Percentiles rank a stretch among this genome's conserved stretches.
Evolutionary conservation across 371 early-diverging fungal species (phyloP).

Genomic region (Mortierella sp.): DNA sequence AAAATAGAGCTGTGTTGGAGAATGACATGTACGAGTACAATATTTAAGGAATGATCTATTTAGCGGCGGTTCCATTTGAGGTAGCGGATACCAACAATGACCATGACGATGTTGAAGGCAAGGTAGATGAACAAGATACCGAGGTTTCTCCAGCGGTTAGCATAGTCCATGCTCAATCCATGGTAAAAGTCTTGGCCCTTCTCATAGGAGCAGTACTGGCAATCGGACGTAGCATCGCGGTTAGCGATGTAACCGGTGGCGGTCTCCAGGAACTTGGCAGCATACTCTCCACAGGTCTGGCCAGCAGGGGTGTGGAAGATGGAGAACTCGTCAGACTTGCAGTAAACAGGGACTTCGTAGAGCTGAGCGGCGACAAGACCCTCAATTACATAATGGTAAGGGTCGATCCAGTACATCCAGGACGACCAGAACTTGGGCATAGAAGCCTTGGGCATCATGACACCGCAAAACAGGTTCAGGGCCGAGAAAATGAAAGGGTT

Average conservation of each 20-base stretch:
- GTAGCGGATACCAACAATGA: constrained; percentile 61
- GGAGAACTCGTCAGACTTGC: constrained; percentile 65
- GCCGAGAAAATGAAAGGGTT: constrained; percentile 82
- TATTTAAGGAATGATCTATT: not conserved
- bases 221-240: constrained; percentile 62
- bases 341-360: constrained; percentile 65
- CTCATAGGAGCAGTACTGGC: constrained; percentile 75
- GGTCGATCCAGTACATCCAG: constrained; percentile 88
- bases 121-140: constrained; percentile 74
- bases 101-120: constrained; percentile 67
- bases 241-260: constrained; percentile 74
- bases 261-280: constrained; percentile 63
- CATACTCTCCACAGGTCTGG: constrained; percentile 72
- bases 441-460: constrained; percentile 71
- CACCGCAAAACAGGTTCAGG: constrained; percentile 81
- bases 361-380: constrained; percentile 82
- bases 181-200: constrained; percentile 72
- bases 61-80: constrained; percentile 42
- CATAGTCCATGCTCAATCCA: constrained; percentile 70
- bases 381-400: constrained; percentile 83
- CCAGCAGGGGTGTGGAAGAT: constrained; percentile 70
- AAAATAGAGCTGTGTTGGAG: no score
- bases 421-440: constrained; percentile 85
- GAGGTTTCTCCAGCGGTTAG: constrained; percentile 80
- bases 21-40: no score